Percentiles rank a stretch among this genome's conserved stretches.
These are phyloP conservation scores for Hanseniaspora pseudoguilliermondii DNA, from an alignment of 805 yeast genomes.

Conservation along the genomic window DNA sequence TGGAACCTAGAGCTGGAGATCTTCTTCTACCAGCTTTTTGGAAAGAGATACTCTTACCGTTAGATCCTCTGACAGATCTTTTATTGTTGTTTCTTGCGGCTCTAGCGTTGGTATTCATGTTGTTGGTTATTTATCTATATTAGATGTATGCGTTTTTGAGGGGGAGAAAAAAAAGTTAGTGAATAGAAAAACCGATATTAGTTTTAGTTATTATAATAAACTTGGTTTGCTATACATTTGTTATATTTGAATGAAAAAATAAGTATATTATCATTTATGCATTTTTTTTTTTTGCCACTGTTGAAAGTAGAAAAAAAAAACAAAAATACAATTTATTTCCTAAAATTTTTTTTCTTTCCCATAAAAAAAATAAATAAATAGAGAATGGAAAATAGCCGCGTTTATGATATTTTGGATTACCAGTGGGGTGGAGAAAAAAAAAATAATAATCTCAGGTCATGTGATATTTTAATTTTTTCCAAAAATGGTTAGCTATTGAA, in stretches of 20 bases:
- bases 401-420: too few species aligned
- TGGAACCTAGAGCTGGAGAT: conserved; percentile 23
- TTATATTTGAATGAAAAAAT: too few species aligned
- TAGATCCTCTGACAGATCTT: neutral
- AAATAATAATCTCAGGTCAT: too few species aligned
- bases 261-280: too few species aligned
- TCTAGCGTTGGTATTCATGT: neutral
- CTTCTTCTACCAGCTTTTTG: conserved; percentile 22
- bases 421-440: too few species aligned
- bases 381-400: too few species aligned
- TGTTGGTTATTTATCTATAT: neutral
- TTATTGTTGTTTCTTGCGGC: neutral
- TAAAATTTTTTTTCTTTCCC: neutral
- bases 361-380: neutral
- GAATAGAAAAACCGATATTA: neutral
- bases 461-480: too few species aligned
- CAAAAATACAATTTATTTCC: too few species aligned
- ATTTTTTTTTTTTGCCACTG: too few species aligned
- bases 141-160: neutral
- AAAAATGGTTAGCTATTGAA: too few species aligned
- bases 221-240: neutral
- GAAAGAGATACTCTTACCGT: conserved; percentile 4
- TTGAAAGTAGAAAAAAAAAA: too few species aligned
- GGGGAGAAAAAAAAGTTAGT: neutral
- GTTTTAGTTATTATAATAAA: neutral